These are phyloP conservation scores for Podaxis sp. DNA, from an alignment of 768 basidiomycete species.

Conservation along the genomic window DNA sequence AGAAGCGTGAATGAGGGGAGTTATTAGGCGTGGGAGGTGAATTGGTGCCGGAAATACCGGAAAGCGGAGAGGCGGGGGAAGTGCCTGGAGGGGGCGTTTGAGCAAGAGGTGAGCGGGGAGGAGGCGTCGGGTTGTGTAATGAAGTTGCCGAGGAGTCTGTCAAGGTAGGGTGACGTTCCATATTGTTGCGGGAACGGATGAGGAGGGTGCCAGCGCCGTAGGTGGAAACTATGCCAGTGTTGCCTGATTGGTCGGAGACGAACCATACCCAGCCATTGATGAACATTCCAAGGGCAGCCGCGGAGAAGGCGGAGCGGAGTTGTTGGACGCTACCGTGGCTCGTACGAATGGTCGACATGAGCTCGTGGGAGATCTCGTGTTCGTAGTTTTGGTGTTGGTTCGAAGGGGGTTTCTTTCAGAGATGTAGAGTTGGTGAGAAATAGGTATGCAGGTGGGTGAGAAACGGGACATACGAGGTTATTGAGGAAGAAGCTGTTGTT, in stretches of 20 bases:
- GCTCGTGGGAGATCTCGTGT: conserved; percentile 30
- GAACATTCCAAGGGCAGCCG: conserved; percentile 76
- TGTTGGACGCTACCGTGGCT: conserved; percentile 65
- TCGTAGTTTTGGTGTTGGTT: conserved; percentile 34
- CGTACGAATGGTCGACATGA: conserved; percentile 34
- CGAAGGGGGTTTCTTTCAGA: conserved; percentile 40
- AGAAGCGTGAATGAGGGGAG: conserved; percentile 23
- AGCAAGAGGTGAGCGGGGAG: conserved; percentile 21
- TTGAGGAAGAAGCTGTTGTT: conserved; percentile 97
- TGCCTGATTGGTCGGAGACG: conserved; percentile 63
- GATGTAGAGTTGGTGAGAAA: conserved; percentile 12
- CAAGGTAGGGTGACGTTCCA: conserved; percentile 20
- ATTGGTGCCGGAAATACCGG: conserved; percentile 33
- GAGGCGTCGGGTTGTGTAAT: conserved; percentile 7
- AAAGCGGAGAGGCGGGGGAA: conserved; percentile 39
- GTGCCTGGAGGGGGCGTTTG: conserved; percentile 28
- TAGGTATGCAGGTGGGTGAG: neutral
- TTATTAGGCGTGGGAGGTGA: conserved; percentile 26
- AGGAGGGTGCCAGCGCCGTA: conserved; percentile 89
- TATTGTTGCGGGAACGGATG: conserved; percentile 52
- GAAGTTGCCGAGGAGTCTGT: conserved; percentile 17
- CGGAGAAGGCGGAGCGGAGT: conserved; percentile 73
- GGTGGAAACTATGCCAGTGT: conserved; percentile 75
- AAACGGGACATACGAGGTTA: conserved; percentile 60
- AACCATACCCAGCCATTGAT: conserved; percentile 87